Conservation (phyloP, 768 basidiomycete genomes). For the Russula dissimulans region DNA sequence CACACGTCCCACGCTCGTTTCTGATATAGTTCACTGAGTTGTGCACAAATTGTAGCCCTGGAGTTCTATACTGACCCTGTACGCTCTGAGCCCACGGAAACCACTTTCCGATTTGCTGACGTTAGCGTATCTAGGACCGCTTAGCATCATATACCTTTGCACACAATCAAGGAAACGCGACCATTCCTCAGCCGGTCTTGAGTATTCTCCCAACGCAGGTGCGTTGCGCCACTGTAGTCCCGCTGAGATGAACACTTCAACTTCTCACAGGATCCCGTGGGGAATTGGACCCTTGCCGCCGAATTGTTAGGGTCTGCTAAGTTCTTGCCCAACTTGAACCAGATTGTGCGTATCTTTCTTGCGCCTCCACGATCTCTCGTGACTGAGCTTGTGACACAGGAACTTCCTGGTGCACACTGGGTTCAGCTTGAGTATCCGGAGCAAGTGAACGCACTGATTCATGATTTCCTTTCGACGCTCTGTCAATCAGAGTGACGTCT, state of each 20-base stretch:
- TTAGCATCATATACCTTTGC: slow-evolving; percentile 30
- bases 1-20: not conserved
- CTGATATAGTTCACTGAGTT: not conserved
- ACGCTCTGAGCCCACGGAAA: slow-evolving; percentile 24
- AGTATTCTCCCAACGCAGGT: slow-evolving; percentile 32
- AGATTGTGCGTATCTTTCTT: slow-evolving; percentile 24
- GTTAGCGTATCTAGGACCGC: slow-evolving; percentile 27
- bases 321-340: slow-evolving; percentile 30
- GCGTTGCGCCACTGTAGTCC: not conserved
- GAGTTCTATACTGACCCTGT: slow-evolving; percentile 47
- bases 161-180: slow-evolving; percentile 33
- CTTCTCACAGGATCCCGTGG: slow-evolving; percentile 33
- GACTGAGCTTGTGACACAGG: slow-evolving; percentile 26
- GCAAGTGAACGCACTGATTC: slow-evolving; percentile 41
- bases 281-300: slow-evolving; percentile 31
- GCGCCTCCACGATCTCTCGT: not conserved
- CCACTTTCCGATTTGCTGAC: not conserved
- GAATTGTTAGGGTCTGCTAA: slow-evolving; percentile 21
- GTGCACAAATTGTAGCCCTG: slow-evolving; percentile 35
- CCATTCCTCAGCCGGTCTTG: slow-evolving; percentile 34
- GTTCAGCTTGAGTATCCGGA: slow-evolving; percentile 53
- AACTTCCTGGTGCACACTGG: slow-evolving; percentile 54
- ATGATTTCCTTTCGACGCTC: slow-evolving; percentile 38
- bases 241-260: not conserved
- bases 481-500: not conserved